A percentile compares a stretch with the other conserved stretches of the same genome.
phyloP scores from a whole-genome alignment of 73 alveolate genomes.

The Durusdinium trenchii region DNA sequence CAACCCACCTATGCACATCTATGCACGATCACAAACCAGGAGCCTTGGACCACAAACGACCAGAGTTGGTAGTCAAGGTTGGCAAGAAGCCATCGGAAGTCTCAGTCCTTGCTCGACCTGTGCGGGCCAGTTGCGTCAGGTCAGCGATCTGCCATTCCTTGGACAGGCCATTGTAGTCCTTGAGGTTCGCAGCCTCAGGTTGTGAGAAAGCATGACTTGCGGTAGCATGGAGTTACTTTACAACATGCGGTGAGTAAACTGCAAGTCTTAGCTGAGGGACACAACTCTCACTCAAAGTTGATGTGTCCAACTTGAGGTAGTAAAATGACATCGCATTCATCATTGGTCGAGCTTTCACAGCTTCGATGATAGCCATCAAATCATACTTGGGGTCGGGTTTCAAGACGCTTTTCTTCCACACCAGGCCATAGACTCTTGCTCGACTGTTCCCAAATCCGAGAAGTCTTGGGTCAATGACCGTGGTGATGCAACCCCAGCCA shows the following conservation, averaged over 20 bases:
- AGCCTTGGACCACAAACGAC: background rate
- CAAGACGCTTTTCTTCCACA: background rate
- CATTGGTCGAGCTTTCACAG: background rate
- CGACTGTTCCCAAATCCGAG: background rate
- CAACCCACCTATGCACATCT: too few species aligned
- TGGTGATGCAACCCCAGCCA: background rate
- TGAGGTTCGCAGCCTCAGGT: background rate
- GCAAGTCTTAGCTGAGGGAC: background rate
- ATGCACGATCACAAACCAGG: background rate
- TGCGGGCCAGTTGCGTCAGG: background rate
- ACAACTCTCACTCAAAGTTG: background rate
- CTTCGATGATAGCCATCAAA: background rate
- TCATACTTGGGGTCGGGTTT: background rate
- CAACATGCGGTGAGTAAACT: too few species aligned
- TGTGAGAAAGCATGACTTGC: background rate
- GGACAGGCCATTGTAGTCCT: background rate
- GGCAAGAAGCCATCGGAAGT: background rate
- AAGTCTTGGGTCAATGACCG: background rate
- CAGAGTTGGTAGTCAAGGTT: background rate
- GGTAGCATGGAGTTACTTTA: too few species aligned
- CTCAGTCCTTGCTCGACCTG: background rate
- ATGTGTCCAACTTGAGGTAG: background rate
- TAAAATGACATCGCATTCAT: background rate
- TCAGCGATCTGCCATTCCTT: background rate
- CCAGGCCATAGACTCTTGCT: background rate